Base-by-base conservation (phyloP, 495 filamentous ascomycete genomes). In the Talaromyces nanjingensis region DNA sequence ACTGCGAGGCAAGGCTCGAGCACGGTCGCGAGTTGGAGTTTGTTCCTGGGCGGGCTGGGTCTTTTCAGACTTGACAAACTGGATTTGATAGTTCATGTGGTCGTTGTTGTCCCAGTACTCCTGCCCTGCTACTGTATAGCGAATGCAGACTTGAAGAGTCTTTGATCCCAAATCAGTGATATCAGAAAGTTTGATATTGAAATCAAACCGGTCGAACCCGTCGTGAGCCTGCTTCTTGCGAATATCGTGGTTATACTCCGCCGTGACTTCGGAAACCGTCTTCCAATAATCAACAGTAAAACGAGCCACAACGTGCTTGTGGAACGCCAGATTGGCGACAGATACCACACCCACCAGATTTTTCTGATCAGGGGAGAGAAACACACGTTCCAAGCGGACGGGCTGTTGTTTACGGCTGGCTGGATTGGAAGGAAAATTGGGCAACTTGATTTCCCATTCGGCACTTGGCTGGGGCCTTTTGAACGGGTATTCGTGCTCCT, bases 281-380 rank as follows among this genome's bases (percentile, higher is more conserved):
- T 93, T 96, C 94, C 94, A 98, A 72, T 93, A 92, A 74, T 98
- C 94, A 62, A 98, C 84, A 0, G 96, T 98, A 71, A 98, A 98
- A 29, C 94, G 86, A 72, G 91, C 92, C 22, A 89, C 85, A 45
- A 98, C 93, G 9, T 78, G 72, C 72, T 98, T 98, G 52, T 96
- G 87, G 77, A 94, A 98, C 1, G 92, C 85, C 20, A 98, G 74
- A 72, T 98, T 98, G 67, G 89, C 87, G 60, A 93, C 92, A 20
- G 87, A 90, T 24, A 96, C 83, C 18, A 84, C 86, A 12, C 94
- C 96, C 63, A 96, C 79, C 67, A 98, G 74, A 20, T 80, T 90
- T 72, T 91, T 92, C 68, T 93, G 90, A 72, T 98, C 93, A 9
- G 81, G 75, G 0, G 94, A 97, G 58, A 98, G 75, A 80, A 87